Conservation (phyloP, 768 basidiomycete species). For the Lenzites betulinus region DNA sequence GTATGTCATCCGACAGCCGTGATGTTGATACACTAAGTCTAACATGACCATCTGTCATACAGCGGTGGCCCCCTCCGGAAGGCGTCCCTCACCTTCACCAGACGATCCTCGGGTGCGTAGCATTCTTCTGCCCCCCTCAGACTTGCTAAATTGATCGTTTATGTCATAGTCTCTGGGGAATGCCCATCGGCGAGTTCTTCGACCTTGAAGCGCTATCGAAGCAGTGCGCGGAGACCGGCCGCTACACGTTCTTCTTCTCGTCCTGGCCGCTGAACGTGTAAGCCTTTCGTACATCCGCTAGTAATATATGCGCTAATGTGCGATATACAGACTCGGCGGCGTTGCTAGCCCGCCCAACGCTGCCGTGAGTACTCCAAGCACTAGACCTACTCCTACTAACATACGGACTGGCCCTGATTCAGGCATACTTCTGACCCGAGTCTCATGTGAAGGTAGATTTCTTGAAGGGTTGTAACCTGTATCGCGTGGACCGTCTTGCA, state of each 20-base stretch:
- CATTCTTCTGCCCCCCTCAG: not conserved
- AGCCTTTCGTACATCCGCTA: constrained; percentile 26
- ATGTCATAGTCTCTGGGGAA: constrained; percentile 59
- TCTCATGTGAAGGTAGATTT: not conserved
- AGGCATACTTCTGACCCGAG: constrained; percentile 30
- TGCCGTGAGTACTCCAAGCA: constrained; percentile 48
- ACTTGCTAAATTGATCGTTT: not conserved
- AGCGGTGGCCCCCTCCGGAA: constrained; percentile 57
- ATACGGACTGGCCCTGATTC: not conserved
- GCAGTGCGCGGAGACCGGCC: constrained; percentile 54
- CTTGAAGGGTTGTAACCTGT: too few species aligned
- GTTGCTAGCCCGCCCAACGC: constrained; percentile 73
- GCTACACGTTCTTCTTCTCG: constrained; percentile 77
- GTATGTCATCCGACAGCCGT: constrained; percentile 30
- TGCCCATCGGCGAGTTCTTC: constrained; percentile 80
- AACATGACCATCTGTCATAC: not conserved
- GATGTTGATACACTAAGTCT: too few species aligned
- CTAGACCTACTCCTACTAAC: too few species aligned
- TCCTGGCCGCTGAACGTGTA: constrained; percentile 77
- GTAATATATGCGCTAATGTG: constrained; percentile 6
- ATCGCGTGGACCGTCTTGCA: too few species aligned
- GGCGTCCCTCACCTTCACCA: constrained; percentile 35
- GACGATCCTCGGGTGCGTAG: constrained; percentile 18
- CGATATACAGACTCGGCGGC: constrained; percentile 53
- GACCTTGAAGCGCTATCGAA: constrained; percentile 65